Evolutionary conservation across 495 filamentous ascomycete genomes (phyloP), one percentile per base, ranked within the genome.

Genomic region (Umbilicaria muhlenbergii): DNA sequence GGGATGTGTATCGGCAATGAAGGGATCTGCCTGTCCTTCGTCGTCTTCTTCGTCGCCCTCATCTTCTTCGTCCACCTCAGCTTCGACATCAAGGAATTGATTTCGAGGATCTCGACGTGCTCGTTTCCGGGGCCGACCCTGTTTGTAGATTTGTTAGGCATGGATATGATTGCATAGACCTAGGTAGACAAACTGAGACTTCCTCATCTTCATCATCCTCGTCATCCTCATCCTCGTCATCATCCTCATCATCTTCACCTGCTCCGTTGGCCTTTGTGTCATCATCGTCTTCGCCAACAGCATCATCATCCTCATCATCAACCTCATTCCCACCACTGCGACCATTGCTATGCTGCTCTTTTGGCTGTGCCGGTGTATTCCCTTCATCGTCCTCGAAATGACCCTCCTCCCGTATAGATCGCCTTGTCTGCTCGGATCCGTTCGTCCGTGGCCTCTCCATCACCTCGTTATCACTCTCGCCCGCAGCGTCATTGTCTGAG

Each of bases 51-150:
- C 86, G 41, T 86, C 86, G 46, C 76, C 81, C 39, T 94, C 89
- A 43, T 96, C 89, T 38, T 98, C 89, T 28, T 84, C 89, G 49
- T 94, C 89, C 44, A 96, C 89, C 63, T 93, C 91, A 54, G 89
- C 89, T 67, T 95, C 91, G 48, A 83, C 81, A 71, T 98, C 91
- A 63, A 98, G 71, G 75, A 94, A 95, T 39, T 77, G 71, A 48
- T 82, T 80, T 42, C 83, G 71, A 42, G 69, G 72, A 48, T 80
- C 75, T 44, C 68, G 64, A 56, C 74, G 76, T 57, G 71, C 70
- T 37, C 87, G 82, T 58, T 95, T 95, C 47, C 77, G 70, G 36
- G 82, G 81, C 50, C 78, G 84, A 51, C 73, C 72, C 81, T 91
- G 49, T 24, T 40, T 24, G 32, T 36, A 32, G 15, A 36, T 8